These are phyloP conservation scores for Boletus subparvulus DNA, from an alignment of 768 basidiomycete species.

Conservation along the genomic window DNA sequence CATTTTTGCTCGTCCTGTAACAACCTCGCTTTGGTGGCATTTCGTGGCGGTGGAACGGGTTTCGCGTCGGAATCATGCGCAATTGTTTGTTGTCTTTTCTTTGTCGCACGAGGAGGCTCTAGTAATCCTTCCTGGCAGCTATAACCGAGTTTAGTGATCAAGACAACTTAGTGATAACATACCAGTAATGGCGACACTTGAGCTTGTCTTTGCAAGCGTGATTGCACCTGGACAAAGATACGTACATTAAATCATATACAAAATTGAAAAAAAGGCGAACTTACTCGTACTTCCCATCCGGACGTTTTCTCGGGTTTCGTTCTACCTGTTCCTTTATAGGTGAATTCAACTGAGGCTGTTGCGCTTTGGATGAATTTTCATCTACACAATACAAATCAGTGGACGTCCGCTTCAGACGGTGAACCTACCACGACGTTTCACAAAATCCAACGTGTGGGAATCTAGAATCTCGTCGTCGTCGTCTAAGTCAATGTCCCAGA, in stretches of 20 bases:
- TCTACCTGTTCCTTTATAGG: slow-evolving; percentile 4
- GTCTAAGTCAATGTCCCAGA: slow-evolving; percentile 53
- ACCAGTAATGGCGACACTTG: slow-evolving; percentile 75
- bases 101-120: slow-evolving; percentile 47
- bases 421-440: slow-evolving; percentile 28
- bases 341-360: slow-evolving; percentile 1
- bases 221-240: slow-evolving; percentile 56
- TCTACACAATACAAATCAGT: slow-evolving; percentile 1
- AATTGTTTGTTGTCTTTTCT: slow-evolving; percentile 30
- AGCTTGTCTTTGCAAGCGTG: slow-evolving; percentile 79
- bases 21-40: slow-evolving; percentile 1
- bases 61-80: slow-evolving; percentile 13
- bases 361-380: not conserved
- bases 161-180: slow-evolving; percentile 13
- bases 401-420: not conserved
- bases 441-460: slow-evolving; percentile 35
- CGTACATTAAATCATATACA: not conserved
- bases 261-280: slow-evolving; percentile 13
- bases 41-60: not conserved
- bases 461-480: slow-evolving; percentile 26
- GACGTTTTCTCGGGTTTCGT: slow-evolving; percentile 39
- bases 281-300: slow-evolving; percentile 67
- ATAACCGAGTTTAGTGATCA: slow-evolving; percentile 11
- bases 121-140: slow-evolving; percentile 74
- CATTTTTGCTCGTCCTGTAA: slow-evolving; percentile 1